Evolutionary conservation across 129 eudicot species (phyloP).

Genomic region (Centella asiatica): DNA sequence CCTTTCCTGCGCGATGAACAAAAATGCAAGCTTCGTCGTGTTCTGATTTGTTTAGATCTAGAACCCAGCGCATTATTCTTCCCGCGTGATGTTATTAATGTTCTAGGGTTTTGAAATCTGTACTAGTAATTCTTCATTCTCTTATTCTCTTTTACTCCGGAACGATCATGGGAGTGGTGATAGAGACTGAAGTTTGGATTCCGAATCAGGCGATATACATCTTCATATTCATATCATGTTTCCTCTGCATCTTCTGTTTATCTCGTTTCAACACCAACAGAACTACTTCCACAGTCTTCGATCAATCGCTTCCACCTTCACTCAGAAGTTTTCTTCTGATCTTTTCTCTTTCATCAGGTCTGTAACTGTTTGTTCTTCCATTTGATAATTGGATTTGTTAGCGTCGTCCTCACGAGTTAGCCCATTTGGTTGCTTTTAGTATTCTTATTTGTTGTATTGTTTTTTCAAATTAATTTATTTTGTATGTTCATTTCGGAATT

Average conservation of each 20-base stretch:
- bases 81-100: background rate
- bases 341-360: constrained; percentile 67
- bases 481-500: no score
- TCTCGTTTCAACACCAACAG: constrained; percentile 30
- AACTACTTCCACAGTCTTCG: constrained; percentile 38
- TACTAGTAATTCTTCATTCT: background rate
- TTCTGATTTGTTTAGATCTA: background rate
- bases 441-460: no score
- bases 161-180: constrained; percentile 55
- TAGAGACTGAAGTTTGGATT: constrained; percentile 65
- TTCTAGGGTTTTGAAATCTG: constrained; percentile 8
- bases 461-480: no score
- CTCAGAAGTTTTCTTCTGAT: constrained; percentile 46
- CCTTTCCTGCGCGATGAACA: no score
- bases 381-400: no score
- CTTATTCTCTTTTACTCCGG: no score
- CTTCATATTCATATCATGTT: constrained; percentile 49
- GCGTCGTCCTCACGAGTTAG: no score
- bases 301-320: constrained; percentile 47
- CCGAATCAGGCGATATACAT: constrained; percentile 40
- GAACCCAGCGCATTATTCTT: background rate
- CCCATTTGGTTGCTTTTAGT: no score
- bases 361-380: background rate
- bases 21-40: no score
- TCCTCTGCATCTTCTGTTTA: constrained; percentile 48